Evolutionary conservation across 805 yeast species (phyloP).

Genomic region (Saccharomycopsis microspora): DNA sequence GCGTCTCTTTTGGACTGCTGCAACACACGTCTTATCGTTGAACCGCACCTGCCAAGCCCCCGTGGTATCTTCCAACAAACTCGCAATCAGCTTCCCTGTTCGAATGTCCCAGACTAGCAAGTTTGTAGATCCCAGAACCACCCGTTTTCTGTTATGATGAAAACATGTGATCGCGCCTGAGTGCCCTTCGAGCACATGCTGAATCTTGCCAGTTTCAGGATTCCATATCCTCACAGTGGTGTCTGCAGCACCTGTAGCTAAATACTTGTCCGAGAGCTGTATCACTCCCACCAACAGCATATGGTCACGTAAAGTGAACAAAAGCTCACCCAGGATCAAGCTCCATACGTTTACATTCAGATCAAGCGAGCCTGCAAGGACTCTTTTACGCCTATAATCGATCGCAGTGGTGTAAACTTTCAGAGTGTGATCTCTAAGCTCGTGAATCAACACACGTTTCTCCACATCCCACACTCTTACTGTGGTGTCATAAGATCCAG

Average conservation of each 20-base stretch:
- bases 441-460: slow-evolving; percentile 60
- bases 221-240: slow-evolving; percentile 89
- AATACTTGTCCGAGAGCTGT: slow-evolving; percentile 59
- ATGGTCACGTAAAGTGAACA: slow-evolving; percentile 74
- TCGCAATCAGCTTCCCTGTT: slow-evolving; percentile 65
- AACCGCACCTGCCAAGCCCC: slow-evolving; percentile 93
- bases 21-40: slow-evolving; percentile 74
- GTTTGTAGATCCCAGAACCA: slow-evolving; percentile 88
- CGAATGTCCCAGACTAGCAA: slow-evolving; percentile 77
- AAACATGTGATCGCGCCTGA: slow-evolving; percentile 90
- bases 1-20: slow-evolving; percentile 73
- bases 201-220: slow-evolving; percentile 46
- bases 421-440: slow-evolving; percentile 75
- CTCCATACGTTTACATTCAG: slow-evolving; percentile 86
- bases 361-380: slow-evolving; percentile 90
- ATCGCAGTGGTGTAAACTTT: slow-evolving; percentile 82
- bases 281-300: slow-evolving; percentile 81
- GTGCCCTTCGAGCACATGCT: slow-evolving; percentile 55
- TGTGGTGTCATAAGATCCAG: slow-evolving; percentile 85
- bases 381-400: slow-evolving; percentile 63
- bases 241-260: slow-evolving; percentile 95
- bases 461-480: slow-evolving; percentile 88
- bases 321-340: slow-evolving; percentile 57
- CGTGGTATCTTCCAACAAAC: slow-evolving; percentile 65
- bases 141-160: slow-evolving; percentile 72